Base-by-base conservation (phyloP, 192 early-diverging fungal genomes). In the Chytriomyces sp. region DNA sequence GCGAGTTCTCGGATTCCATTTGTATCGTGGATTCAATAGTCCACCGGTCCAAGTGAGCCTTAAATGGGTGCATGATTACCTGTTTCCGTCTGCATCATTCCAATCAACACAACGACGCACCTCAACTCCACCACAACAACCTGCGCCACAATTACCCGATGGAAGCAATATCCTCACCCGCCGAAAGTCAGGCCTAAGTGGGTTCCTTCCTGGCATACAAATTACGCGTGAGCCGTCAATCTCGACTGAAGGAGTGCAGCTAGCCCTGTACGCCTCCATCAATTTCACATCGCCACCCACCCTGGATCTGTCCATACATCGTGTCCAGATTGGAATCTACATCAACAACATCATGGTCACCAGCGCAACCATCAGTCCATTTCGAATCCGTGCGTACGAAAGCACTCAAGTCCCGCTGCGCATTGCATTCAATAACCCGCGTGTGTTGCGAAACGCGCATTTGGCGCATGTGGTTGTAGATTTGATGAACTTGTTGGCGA, bases 371-470 rank as follows among this genome's bases (percentile, higher is more conserved):
- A 47, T 67, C 43, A 45, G 28, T 45, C 28, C 65, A 5, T 67
- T 67, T 45, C 65, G 44, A 13, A 67, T 67, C 44, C 43, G 45
- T 20, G 6, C 65, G 7, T 20, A 47, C 45, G 16, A 16, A 7
- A 16, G 11, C 65, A n/a, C 20, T 18, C 24, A 18, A 11, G 65
- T 67, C 7, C 43, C 23, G 10, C 2, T 67, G 5, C 44, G 11
- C 43, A 67, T 67, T 45, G 13, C 23, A 3, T 67, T 67, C 65
- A 67, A 67, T 44, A 67, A 67, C 45, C 65, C 65, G 13, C 26
- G 44, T n/a, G 44, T 44, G 11, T 45, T 67, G 11, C 23, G 44
- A 7, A 18, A 28, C 7, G 23, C 46, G 45, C 20, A 67, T 45
- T 45, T 67, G 11, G 23, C 11, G 11, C 7, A 8, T 8, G 28